Percentiles rank a stretch among this genome's conserved stretches.
Conservation (phyloP, 2,329 filamentous ascomycete species). For the Fusarium mangiferae region DNA sequence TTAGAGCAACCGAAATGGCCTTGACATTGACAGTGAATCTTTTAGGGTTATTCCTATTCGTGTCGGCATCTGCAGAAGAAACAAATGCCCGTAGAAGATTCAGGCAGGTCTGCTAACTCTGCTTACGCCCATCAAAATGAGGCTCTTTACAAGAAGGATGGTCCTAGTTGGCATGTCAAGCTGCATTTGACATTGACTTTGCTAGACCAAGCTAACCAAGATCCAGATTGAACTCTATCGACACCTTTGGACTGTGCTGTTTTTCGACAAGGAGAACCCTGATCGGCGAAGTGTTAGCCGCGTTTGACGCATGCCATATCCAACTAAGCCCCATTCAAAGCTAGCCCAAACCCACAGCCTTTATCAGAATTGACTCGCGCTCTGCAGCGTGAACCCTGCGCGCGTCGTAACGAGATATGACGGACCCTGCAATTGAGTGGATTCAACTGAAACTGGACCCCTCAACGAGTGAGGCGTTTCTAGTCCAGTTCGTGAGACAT, state of each 20-base stretch:
- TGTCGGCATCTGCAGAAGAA: not conserved
- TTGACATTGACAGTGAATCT: fast-evolving
- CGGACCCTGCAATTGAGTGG: not conserved
- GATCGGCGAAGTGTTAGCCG: not conserved
- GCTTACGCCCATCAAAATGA: not conserved
- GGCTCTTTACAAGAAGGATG: not conserved
- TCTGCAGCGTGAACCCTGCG: not conserved
- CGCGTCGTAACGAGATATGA: not conserved
- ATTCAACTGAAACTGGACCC: not conserved
- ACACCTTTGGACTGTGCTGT: not conserved
- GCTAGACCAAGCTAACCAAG: not conserved
- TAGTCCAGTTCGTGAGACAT: not conserved
- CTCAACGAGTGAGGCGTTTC: not conserved
- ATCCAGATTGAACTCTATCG: not conserved
- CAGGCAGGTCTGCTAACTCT: not conserved
- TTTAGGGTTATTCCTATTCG: fast-evolving
- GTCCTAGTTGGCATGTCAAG: too few relatives aligned
- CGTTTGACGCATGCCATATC: not conserved
- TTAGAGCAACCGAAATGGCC: fast-evolving
- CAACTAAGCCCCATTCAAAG: not conserved
- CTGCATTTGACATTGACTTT: too few relatives aligned
- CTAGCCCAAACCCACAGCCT: not conserved
- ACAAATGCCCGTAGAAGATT: fast-evolving
- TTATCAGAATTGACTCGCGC: not conserved
- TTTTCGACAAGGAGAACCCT: not conserved